Conservation (phyloP, 306 rosid genomes). For the Casuarina glauca region DNA sequence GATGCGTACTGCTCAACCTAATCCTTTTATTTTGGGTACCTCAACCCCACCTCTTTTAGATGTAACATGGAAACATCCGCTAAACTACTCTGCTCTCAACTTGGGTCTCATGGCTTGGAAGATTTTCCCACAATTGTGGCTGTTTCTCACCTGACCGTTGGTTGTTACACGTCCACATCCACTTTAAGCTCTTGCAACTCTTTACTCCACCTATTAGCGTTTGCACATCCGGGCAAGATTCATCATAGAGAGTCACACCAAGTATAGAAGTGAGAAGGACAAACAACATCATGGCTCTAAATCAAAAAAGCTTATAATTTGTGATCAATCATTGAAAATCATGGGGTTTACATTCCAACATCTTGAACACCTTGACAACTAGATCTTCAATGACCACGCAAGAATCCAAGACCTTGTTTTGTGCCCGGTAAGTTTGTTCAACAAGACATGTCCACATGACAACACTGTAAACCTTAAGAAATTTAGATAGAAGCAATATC, state of each 20-base stretch:
- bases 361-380: too few species aligned
- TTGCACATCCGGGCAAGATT: background rate
- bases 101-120: constrained; percentile 3
- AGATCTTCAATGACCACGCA: too few species aligned
- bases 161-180: constrained; percentile 14
- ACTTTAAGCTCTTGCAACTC: background rate
- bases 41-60: constrained; percentile 25
- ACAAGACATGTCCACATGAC: too few species aligned
- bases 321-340: too few species aligned
- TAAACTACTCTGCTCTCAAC: background rate
- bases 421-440: too few species aligned
- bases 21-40: constrained; percentile 33
- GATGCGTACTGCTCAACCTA: constrained; percentile 21
- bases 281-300: too few species aligned
- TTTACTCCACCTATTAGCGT: background rate
- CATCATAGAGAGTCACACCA: background rate
- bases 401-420: too few species aligned
- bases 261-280: background rate
- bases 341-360: too few species aligned
- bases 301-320: too few species aligned
- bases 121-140: constrained; percentile 7
- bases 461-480: too few species aligned
- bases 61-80: background rate
- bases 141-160: background rate
- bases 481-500: too few species aligned